Base-by-base conservation (phyloP, 78 protist genomes). In the Cyanophora paradoxa region DNA sequence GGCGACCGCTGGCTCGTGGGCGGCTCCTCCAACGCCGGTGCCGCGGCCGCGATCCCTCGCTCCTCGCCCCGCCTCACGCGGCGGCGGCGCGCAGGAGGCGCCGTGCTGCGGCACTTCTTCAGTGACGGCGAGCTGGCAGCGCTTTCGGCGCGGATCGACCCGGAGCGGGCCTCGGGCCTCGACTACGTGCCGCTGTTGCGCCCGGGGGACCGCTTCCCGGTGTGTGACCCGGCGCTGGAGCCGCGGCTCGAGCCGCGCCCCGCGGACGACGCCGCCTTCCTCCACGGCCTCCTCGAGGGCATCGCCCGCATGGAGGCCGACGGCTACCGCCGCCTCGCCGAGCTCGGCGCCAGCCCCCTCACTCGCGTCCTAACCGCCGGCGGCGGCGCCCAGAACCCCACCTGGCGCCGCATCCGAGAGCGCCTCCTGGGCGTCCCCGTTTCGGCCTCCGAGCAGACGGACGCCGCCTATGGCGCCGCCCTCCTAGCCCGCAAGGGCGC, bases 11-110 rank as follows among this genome's bases (percentile, higher is more conserved):
- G 67, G 67, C 44, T 61, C 3, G 67, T 36, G 10, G 67, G 67
- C 67, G 67, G 67, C 40, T 40, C 67, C 2, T 61, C 67, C 11
- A 61, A 61, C 42, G 67, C 42, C 13, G 67, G 67, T 11, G n/a
- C n/a, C n/a, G n/a, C n/a, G n/a, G n/a, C n/a, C n/a, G n/a, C n/a
- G n/a, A n/a, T n/a, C n/a, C n/a, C n/a, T n/a, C n/a, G n/a, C n/a
- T n/a, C n/a, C n/a, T n/a, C n/a, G n/a, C n/a, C n/a, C n/a, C n/a
- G n/a, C n/a, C n/a, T n/a, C n/a, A n/a, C n/a, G n/a, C n/a, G n/a
- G n/a, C n/a, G n/a, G n/a, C n/a, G n/a, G n/a, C n/a, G n/a, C n/a
- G n/a, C n/a, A n/a, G n/a, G n/a, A n/a, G 31, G 67, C 44, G 67
- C 67, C 28, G 67, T 61, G 40, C 44, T 61, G 26, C 67, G 67